phyloP scores from a whole-genome alignment of 2,329 filamentous ascomycete genomes.

The Pseudogymnoascus sp. region DNA sequence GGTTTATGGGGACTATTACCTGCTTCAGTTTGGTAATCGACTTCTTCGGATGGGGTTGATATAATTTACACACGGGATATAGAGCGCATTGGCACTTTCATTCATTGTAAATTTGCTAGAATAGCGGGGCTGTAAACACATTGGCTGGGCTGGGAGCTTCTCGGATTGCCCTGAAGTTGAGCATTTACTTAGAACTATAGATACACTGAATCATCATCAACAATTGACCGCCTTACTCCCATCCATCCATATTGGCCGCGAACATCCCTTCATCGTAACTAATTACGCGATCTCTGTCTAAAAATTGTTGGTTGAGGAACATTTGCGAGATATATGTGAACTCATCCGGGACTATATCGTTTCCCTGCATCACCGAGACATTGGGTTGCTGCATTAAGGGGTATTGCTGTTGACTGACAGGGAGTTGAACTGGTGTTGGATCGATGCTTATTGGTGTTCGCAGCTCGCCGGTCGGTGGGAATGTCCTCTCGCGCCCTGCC shows the following conservation, averaged over 20 bases:
- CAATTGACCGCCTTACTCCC: not conserved
- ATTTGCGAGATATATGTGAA: constrained; percentile 23
- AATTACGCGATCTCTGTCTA: constrained; percentile 28
- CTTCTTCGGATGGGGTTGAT: constrained; percentile 21
- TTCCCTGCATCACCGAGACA: not conserved
- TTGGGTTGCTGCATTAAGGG: constrained; percentile 1
- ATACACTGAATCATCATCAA: not conserved
- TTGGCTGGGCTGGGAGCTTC: not conserved
- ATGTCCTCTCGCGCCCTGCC: not conserved
- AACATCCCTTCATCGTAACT: constrained; percentile 21
- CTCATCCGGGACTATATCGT: constrained; percentile 20
- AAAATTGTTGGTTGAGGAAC: constrained; percentile 26
- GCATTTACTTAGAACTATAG: constrained; percentile 4
- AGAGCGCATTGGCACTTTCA: not conserved
- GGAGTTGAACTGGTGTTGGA: not conserved
- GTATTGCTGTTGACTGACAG: constrained; percentile 13
- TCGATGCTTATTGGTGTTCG: not conserved
- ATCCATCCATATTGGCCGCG: constrained; percentile 8
- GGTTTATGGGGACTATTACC: constrained; percentile 24
- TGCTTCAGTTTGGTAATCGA: constrained; percentile 22
- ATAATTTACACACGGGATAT: not conserved
- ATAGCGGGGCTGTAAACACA: not conserved
- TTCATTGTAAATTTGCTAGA: not conserved
- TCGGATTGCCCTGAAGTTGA: not conserved
- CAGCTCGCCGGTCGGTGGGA: not conserved